These are phyloP conservation scores for Cephalotrichum gorgonifer DNA, from an alignment of 2,329 filamentous ascomycete genomes.

Conservation along the genomic window DNA sequence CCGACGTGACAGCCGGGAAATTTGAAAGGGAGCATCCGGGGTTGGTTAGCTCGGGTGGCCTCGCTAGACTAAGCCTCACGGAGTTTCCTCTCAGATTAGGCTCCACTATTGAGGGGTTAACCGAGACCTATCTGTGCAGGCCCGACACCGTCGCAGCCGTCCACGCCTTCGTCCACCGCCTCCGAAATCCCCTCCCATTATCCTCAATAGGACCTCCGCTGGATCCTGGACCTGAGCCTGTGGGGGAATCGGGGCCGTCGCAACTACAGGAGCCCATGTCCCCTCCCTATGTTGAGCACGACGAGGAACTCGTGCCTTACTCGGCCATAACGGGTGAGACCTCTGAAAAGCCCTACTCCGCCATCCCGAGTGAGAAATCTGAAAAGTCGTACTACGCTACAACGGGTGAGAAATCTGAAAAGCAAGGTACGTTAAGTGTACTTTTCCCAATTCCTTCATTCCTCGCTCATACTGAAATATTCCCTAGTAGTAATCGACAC, in stretches of 20 bases:
- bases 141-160: background rate
- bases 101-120: too few relatives aligned
- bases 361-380: too few relatives aligned
- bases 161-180: background rate
- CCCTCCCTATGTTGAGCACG: background rate
- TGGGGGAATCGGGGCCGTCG: background rate
- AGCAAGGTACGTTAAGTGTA: too few relatives aligned
- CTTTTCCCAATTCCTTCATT: too few relatives aligned
- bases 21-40: background rate
- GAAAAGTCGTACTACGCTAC: too few relatives aligned
- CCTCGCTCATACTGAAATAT: too few relatives aligned
- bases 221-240: background rate
- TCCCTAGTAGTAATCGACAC: too few relatives aligned
- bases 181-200: too few relatives aligned
- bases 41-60: background rate
- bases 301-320: background rate
- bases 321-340: background rate
- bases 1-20: background rate
- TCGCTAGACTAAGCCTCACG: background rate
- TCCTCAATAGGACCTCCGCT: too few relatives aligned
- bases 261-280: background rate
- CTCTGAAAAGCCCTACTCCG: background rate
- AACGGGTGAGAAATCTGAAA: too few relatives aligned
- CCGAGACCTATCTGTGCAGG: background rate
- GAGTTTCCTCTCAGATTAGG: too few relatives aligned